Conservation (phyloP, 225 moss, liverwort and hornwort genomes). For the Antitrichia curtipendula region DNA sequence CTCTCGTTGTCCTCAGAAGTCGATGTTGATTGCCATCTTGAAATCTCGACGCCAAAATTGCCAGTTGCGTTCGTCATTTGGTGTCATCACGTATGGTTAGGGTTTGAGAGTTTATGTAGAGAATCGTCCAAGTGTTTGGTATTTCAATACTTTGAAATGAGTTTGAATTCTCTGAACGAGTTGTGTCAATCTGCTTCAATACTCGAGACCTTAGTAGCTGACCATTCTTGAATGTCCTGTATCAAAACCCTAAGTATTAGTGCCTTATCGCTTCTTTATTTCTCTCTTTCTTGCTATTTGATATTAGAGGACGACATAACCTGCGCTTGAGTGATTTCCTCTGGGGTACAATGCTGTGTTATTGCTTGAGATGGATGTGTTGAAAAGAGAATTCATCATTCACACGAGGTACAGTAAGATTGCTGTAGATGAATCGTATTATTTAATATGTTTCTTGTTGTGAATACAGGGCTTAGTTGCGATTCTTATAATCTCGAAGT, state of each 20-base stretch:
- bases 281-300: not conserved
- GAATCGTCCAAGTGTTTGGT: not conserved
- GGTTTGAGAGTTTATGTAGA: not conserved
- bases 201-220: not conserved
- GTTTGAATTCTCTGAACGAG: not conserved
- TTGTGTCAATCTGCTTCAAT: not conserved
- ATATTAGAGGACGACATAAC: not conserved
- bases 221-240: not conserved
- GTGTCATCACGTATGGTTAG: not conserved
- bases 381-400: not conserved
- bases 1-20: not conserved
- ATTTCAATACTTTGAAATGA: not conserved
- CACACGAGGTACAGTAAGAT: not conserved
- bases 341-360: not conserved
- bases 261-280: not conserved
- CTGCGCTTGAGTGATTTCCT: not conserved
- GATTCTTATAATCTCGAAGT: not conserved
- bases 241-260: not conserved
- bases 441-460: not conserved
- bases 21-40: not conserved
- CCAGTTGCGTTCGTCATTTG: not conserved
- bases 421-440: not conserved
- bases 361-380: not conserved
- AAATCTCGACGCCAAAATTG: not conserved
- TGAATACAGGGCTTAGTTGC: not conserved